Percentiles rank a stretch among this genome's conserved stretches.
These are phyloP conservation scores for Cylindrotheca fusiformis DNA, from an alignment of 108 stramenopile species.

Conservation along the genomic window DNA sequence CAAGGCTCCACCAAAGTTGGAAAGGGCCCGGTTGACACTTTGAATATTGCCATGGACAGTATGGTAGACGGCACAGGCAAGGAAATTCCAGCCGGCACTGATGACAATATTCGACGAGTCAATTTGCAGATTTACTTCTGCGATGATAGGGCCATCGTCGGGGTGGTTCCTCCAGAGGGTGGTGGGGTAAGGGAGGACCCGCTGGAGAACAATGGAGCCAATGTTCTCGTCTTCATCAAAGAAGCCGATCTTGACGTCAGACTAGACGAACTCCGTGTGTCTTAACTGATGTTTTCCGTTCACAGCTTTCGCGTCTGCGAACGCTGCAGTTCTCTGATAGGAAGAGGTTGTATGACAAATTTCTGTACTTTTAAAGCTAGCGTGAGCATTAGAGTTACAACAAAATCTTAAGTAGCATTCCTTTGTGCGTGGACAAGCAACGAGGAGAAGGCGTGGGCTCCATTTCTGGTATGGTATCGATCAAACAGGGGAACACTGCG, in stretches of 20 bases:
- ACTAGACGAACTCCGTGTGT: constrained; percentile 67
- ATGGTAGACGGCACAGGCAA: constrained; percentile 89
- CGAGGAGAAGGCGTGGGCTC: constrained; percentile 68
- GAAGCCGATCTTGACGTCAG: constrained; percentile 72
- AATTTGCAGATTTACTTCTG: constrained; percentile 62
- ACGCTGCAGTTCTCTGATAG: too few relatives aligned
- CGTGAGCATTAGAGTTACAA: too few relatives aligned
- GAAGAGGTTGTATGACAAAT: too few relatives aligned
- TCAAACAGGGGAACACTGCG: constrained; percentile 74
- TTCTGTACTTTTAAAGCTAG: too few relatives aligned
- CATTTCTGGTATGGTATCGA: constrained; percentile 54
- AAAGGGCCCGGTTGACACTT: neutral
- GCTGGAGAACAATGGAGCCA: constrained; percentile 45
- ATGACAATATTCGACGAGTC: constrained; percentile 59
- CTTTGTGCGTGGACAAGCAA: constrained; percentile 45
- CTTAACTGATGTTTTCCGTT: too few relatives aligned
- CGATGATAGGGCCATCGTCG: constrained; percentile 58
- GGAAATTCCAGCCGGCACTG: constrained; percentile 67
- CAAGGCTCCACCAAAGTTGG: constrained; percentile 45
- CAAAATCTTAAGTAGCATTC: neutral
- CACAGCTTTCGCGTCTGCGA: too few relatives aligned
- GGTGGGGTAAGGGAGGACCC: constrained; percentile 18
- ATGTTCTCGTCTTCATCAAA: constrained; percentile 59
- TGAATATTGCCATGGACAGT: constrained; percentile 41
- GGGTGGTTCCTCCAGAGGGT: constrained; percentile 26